Percentiles rank a stretch among this genome's conserved stretches.
Conservation (phyloP, 140 eudicot genomes). For the Senecio squalidus region DNA sequence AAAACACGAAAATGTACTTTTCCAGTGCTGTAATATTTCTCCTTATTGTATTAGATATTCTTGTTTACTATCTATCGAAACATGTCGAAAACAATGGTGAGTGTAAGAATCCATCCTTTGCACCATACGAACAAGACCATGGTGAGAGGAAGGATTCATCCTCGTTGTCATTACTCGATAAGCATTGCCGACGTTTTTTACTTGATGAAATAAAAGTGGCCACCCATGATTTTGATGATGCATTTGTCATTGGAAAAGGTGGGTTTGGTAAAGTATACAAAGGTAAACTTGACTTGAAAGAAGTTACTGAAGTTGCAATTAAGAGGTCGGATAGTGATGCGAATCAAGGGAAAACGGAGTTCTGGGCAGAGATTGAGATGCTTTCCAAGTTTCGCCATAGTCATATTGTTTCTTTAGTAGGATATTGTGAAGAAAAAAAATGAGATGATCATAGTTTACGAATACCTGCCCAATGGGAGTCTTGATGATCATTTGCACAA, state of each 20-base stretch:
- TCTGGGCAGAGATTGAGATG: slow-evolving; percentile 18
- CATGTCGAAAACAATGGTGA: background rate
- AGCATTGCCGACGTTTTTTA: slow-evolving; percentile 9
- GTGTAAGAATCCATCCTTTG: background rate
- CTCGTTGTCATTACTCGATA: slow-evolving; percentile 3
- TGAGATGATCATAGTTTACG: slow-evolving; percentile 23
- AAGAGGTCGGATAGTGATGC: slow-evolving; percentile 14
- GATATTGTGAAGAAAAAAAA: slow-evolving; percentile 7
- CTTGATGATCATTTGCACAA: slow-evolving; percentile 22
- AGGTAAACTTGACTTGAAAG: slow-evolving; percentile 12
- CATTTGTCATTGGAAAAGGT: slow-evolving; percentile 21
- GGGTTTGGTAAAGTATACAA: slow-evolving; percentile 24
- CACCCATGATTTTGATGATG: slow-evolving; percentile 17
- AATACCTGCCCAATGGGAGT: slow-evolving; percentile 22
- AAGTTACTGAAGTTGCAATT: slow-evolving; percentile 10
- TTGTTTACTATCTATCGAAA: slow-evolving; percentile 12
- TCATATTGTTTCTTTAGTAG: slow-evolving; percentile 17
- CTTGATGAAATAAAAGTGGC: too few relatives aligned
- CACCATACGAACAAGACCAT: background rate
- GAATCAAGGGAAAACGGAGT: slow-evolving; percentile 9
- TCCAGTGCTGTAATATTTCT: slow-evolving; percentile 8
- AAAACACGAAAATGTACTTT: background rate
- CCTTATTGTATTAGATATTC: slow-evolving; percentile 1
- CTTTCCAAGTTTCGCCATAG: slow-evolving; percentile 21
- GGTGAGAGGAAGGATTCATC: background rate